These are phyloP conservation scores for Omphalotus olearius DNA, from an alignment of 1,284 basidiomycete genomes.

Conservation along the genomic window DNA sequence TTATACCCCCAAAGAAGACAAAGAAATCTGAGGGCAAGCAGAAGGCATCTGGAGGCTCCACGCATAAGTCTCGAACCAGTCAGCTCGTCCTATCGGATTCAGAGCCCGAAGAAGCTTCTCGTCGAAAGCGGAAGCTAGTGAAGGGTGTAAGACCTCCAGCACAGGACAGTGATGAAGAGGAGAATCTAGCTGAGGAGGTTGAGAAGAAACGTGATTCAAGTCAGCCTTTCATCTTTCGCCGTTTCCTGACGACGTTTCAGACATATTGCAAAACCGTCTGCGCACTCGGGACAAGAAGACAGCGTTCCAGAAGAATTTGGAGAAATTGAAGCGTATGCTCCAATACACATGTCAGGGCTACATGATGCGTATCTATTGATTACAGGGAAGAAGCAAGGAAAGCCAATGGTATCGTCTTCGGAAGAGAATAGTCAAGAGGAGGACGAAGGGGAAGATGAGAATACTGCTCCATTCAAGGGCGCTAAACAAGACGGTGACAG, in stretches of 20 bases:
- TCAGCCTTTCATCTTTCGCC: conserved; percentile 4
- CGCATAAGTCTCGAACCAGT: background rate
- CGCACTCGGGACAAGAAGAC: conserved; percentile 58
- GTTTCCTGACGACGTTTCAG: conserved; percentile 29
- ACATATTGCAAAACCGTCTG: conserved; percentile 59
- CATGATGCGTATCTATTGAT: background rate
- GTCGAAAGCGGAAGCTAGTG: conserved; percentile 38
- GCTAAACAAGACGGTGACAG: conserved; percentile 33
- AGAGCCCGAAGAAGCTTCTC: conserved; percentile 20
- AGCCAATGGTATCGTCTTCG: conserved; percentile 30
- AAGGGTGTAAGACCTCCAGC: conserved; percentile 41
- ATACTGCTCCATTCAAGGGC: conserved; percentile 33
- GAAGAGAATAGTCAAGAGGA: conserved; percentile 28
- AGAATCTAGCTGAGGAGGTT: conserved; percentile 49
- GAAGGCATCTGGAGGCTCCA: conserved; percentile 15
- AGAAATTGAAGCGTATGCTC: conserved; percentile 52
- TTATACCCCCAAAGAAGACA: background rate
- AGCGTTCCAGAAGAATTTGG: conserved; percentile 58
- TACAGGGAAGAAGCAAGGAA: conserved; percentile 46
- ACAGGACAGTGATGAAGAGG: conserved; percentile 40
- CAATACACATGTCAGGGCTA: conserved; percentile 12
- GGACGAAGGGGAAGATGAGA: conserved; percentile 27
- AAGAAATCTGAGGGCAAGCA: conserved; percentile 14
- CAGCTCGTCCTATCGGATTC: conserved; percentile 3
- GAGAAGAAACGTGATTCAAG: conserved; percentile 47